These are phyloP conservation scores for Monosporascus sp. DNA, from an alignment of 2,329 filamentous ascomycete genomes.

Conservation along the genomic window DNA sequence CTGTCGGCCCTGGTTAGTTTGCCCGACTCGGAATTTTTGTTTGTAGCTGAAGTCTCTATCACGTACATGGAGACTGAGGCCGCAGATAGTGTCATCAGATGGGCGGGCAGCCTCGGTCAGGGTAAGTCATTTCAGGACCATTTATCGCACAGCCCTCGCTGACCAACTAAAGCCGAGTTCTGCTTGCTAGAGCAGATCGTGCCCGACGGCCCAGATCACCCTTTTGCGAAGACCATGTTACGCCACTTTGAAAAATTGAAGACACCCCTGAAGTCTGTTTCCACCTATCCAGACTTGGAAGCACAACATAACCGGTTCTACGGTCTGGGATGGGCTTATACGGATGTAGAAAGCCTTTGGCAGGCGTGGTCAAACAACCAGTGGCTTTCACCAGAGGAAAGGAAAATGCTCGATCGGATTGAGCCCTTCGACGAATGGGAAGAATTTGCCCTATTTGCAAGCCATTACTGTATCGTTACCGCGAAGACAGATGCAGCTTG, in stretches of 20 bases:
- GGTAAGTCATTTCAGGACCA: conserved; percentile 40
- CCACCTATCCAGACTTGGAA: conserved; percentile 60
- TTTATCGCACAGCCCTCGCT: conserved; percentile 3
- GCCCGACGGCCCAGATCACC: conserved; percentile 70
- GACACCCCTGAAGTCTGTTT: conserved; percentile 70
- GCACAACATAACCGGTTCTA: conserved; percentile 65
- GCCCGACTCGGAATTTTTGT: conserved; percentile 60
- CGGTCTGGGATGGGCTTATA: conserved; percentile 59
- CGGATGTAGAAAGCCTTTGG: conserved; percentile 68
- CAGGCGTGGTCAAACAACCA: conserved; percentile 68
- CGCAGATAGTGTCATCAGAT: conserved; percentile 69
- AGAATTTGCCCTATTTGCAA: conserved; percentile 78
- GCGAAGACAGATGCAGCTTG: conserved; percentile 40
- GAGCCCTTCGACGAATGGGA: conserved; percentile 97
- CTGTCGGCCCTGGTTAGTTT: conserved; percentile 55
- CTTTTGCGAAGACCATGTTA: conserved; percentile 84
- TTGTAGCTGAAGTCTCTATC: conserved; percentile 83
- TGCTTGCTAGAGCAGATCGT: conserved; percentile 83
- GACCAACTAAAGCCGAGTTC: conserved; percentile 57
- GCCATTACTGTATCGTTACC: conserved; percentile 76
- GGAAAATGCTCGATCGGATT: conserved; percentile 57
- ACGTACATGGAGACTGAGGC: conserved; percentile 78
- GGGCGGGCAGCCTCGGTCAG: conserved; percentile 66
- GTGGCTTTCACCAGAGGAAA: conserved; percentile 58
- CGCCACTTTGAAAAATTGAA: conserved; percentile 75